Percentiles rank a stretch among this genome's conserved stretches.
Evolutionary conservation across 768 basidiomycete species (phyloP).

Genomic region (Butyriboletus loyo): DNA sequence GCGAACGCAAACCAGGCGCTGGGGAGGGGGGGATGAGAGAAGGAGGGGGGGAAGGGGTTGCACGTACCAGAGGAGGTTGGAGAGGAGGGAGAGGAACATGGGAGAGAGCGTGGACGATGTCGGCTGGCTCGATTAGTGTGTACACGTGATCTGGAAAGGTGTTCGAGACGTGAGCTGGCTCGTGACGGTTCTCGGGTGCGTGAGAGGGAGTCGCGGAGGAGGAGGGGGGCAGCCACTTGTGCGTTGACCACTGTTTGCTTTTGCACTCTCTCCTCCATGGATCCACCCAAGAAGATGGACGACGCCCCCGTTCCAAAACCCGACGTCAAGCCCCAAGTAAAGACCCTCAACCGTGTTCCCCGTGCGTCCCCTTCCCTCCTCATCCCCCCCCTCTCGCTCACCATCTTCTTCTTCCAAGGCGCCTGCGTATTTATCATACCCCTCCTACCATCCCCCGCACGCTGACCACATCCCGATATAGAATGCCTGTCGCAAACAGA

Average conservation of each 20-base stretch:
- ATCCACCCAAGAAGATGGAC: slow-evolving; percentile 52
- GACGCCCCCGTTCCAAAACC: slow-evolving; percentile 49
- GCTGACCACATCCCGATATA: slow-evolving; percentile 33
- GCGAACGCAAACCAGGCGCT: slow-evolving; percentile 74
- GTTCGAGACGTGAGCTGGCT: not conserved
- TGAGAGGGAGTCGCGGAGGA: not conserved
- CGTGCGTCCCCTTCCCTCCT: slow-evolving; percentile 47
- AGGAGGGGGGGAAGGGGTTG: not conserved
- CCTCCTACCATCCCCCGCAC: slow-evolving; percentile 6
- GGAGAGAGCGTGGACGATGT: not conserved
- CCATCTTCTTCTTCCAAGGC: slow-evolving; percentile 42
- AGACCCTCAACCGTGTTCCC: slow-evolving; percentile 83
- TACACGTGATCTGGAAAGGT: not conserved
- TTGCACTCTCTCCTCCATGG: slow-evolving; percentile 15
- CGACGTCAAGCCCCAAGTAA: slow-evolving; percentile 68
- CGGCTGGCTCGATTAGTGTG: not conserved
- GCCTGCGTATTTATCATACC: slow-evolving; percentile 61
- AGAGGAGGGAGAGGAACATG: slow-evolving; percentile 51
- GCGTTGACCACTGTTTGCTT: slow-evolving; percentile 8
- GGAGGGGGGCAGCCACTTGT: not conserved
- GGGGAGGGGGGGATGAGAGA: not conserved
- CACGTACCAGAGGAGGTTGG: slow-evolving; percentile 47
- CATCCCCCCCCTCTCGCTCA: slow-evolving; percentile 13
- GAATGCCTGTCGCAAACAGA: slow-evolving; percentile 96
- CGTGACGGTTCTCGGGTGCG: not conserved